These are phyloP conservation scores for Apiotrichum montevideense DNA, from an alignment of 1,284 basidiomycete genomes.

Conservation along the genomic window DNA sequence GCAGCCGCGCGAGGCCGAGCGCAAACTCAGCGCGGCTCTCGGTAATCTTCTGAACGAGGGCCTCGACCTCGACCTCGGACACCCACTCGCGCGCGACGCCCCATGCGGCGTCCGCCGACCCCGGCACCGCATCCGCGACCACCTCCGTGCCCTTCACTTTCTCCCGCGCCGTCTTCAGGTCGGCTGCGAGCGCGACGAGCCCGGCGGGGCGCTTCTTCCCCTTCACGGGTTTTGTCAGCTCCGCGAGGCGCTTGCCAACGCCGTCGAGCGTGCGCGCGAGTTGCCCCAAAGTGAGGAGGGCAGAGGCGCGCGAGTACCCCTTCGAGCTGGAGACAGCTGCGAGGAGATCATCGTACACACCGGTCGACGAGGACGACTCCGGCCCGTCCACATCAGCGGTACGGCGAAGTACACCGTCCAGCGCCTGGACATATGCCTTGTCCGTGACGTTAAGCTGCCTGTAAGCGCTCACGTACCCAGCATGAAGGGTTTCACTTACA, in stretches of 20 bases:
- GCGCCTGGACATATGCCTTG: constrained; percentile 3
- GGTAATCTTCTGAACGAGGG: background rate
- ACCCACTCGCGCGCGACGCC: background rate
- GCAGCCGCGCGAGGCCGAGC: background rate
- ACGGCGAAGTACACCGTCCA: constrained; percentile 1
- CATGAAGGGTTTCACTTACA: background rate
- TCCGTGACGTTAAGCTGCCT: background rate
- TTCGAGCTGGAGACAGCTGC: background rate
- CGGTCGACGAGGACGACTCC: background rate
- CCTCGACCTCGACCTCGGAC: background rate
- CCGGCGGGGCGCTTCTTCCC: constrained; percentile 23
- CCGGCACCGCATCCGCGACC: background rate
- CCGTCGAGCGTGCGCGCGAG: constrained; percentile 11
- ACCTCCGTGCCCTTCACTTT: background rate
- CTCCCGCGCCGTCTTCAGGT: constrained; percentile 7
- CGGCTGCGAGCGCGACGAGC: constrained; percentile 3
- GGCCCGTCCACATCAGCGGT: background rate
- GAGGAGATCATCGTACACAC: background rate
- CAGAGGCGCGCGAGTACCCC: background rate
- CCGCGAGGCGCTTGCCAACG: constrained; percentile 7
- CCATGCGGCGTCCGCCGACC: background rate
- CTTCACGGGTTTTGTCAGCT: constrained; percentile 16
- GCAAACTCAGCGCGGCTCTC: background rate
- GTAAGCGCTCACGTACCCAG: too few species aligned
- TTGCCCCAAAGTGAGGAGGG: constrained; percentile 3